Percentiles rank a stretch among this genome's conserved stretches.
These are phyloP conservation scores for Phalaenopsis equestris DNA, from an alignment of 106 monocot genomes.

Conservation along the genomic window DNA sequence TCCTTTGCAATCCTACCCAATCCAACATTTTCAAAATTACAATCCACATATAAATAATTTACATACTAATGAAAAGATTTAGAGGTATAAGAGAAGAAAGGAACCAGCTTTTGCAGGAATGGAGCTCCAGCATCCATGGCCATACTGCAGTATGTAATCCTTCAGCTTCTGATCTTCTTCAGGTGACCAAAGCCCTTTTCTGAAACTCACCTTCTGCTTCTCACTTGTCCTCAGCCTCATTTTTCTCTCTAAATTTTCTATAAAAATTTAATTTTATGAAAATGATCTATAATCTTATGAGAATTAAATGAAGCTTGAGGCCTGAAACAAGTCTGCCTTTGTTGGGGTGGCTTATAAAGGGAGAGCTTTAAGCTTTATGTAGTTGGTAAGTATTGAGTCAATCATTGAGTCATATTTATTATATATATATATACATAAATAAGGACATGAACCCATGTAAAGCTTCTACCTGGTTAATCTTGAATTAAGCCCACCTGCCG, in stretches of 20 bases:
- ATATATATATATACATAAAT: background rate
- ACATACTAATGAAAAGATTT: background rate
- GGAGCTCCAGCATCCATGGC: constrained; percentile 31
- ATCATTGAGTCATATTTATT: background rate
- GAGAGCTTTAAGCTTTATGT: background rate
- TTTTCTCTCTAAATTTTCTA: background rate
- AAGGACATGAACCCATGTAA: too few relatives aligned
- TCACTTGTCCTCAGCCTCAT: constrained; percentile 14
- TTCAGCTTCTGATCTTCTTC: constrained; percentile 26
- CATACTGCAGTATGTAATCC: constrained; percentile 13
- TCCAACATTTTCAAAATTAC: background rate
- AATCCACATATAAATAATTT: background rate
- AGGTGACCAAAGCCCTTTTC: constrained; percentile 30
- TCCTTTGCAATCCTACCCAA: constrained; percentile 19
- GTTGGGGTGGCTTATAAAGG: background rate
- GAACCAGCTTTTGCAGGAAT: constrained; percentile 23
- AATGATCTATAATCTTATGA: background rate
- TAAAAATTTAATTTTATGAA: too few relatives aligned
- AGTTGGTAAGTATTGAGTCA: background rate
- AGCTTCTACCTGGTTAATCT: too few relatives aligned
- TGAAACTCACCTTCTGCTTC: constrained; percentile 11
- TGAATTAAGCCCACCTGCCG: too few relatives aligned
- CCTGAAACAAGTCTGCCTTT: too few relatives aligned
- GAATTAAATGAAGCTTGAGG: background rate
- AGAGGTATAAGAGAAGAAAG: background rate